A percentile compares a stretch with the other conserved stretches of the same genome.
phyloP scores from a whole-genome alignment of 2,329 filamentous ascomycete genomes.

The Akanthomyces lecanii region DNA sequence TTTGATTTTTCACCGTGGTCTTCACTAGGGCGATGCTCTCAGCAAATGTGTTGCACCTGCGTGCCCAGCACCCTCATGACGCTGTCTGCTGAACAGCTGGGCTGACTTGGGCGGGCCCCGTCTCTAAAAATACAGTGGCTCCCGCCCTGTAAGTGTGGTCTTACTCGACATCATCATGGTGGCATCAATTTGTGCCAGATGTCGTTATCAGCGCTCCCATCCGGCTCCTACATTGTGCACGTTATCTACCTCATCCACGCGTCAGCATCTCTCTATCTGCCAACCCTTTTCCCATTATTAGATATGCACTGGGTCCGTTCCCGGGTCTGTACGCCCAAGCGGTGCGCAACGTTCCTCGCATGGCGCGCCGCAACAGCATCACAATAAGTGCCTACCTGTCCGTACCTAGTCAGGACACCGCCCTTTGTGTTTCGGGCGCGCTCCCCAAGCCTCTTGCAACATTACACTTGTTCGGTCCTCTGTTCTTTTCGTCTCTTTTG shows the following conservation, averaged over 20 bases:
- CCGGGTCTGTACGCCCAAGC: neutral
- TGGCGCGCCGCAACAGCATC: neutral
- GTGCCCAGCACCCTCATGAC: neutral
- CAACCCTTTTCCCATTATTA: neutral
- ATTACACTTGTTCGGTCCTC: neutral
- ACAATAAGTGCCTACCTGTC: no score
- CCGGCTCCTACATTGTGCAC: neutral
- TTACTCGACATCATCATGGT: neutral
- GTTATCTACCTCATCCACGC: neutral
- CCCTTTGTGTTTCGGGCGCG: neutral
- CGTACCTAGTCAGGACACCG: neutral
- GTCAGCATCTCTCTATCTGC: neutral
- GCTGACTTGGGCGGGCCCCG: slow-evolving; percentile 2
- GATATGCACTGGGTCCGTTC: neutral
- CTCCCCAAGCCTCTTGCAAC: neutral
- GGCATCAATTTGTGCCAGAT: neutral
- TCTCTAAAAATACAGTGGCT: neutral
- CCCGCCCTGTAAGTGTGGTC: slow-evolving; percentile 2
- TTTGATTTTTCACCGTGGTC: no score
- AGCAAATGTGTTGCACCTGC: neutral
- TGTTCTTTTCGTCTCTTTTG: neutral
- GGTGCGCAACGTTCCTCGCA: neutral
- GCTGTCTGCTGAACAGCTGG: slow-evolving; percentile 4
- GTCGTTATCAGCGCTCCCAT: slow-evolving; percentile 3
- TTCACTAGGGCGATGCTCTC: neutral